A percentile compares a stretch with the other conserved stretches of the same genome.
Evolutionary conservation across 352 stramenopile species (phyloP).

Genomic region (Phytophthora pluvialis): DNA sequence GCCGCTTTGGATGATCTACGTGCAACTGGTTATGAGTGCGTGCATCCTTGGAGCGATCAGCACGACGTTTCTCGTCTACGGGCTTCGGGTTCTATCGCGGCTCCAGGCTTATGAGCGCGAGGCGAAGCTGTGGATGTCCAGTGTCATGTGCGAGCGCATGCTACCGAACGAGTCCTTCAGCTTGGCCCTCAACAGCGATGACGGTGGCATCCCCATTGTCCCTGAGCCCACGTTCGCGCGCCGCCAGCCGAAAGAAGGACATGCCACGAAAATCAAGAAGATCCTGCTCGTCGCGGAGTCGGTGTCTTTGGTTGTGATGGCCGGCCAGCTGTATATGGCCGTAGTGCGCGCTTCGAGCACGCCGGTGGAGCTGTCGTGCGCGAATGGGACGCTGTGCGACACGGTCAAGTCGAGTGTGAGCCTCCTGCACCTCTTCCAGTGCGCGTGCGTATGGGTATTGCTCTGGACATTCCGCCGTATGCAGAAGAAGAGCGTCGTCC

Average conservation of each 20-base stretch:
- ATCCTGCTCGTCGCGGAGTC: conserved; percentile 57
- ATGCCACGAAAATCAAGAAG: conserved; percentile 52
- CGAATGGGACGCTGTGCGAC: conserved; percentile 57
- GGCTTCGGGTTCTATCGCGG: conserved; percentile 33
- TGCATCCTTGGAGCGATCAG: conserved; percentile 41
- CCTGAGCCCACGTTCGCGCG: conserved; percentile 17
- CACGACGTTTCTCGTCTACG: conserved; percentile 41
- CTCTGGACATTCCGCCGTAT: conserved; percentile 41
- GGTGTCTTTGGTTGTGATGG: conserved; percentile 45
- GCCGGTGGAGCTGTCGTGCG: conserved; percentile 53
- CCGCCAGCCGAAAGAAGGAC: conserved; percentile 29
- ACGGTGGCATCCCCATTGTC: conserved; percentile 22
- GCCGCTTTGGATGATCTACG: conserved; percentile 32
- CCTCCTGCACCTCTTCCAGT: conserved; percentile 46
- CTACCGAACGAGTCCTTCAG: conserved; percentile 52
- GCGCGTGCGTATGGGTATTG: conserved; percentile 38
- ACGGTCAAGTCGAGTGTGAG: conserved; percentile 39
- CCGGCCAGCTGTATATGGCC: conserved; percentile 44
- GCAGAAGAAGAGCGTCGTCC: conserved; percentile 23
- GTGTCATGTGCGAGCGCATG: conserved; percentile 42
- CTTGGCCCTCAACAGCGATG: conserved; percentile 30
- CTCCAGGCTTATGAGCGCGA: conserved; percentile 36
- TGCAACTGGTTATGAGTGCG: conserved; percentile 37
- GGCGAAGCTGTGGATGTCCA: conserved; percentile 32
- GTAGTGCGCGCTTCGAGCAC: conserved; percentile 23